phyloP scores from a whole-genome alignment of 2,329 filamentous ascomycete species.

The Verticillium nonalfalfae region DNA sequence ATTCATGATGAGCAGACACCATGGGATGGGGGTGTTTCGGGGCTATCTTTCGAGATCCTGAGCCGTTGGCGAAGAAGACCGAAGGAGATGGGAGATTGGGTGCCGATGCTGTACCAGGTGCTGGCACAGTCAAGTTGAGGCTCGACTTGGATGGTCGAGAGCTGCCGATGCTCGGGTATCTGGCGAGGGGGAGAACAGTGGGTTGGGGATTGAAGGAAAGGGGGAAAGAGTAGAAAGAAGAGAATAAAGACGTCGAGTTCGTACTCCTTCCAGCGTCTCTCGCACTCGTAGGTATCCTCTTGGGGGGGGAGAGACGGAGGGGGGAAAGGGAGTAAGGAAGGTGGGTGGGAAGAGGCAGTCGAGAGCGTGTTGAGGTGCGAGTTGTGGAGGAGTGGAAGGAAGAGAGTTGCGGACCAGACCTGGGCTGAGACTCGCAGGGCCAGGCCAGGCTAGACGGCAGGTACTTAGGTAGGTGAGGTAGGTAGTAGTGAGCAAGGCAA shows the following conservation, averaged over 20 bases:
- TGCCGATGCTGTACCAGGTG: background rate
- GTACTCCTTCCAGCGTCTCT: slow-evolving; percentile 7
- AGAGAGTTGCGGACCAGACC: background rate
- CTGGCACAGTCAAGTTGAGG: slow-evolving; percentile 4
- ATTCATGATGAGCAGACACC: slow-evolving; percentile 48
- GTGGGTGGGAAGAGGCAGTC: background rate
- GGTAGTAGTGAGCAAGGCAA: no score
- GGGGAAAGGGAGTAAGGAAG: slow-evolving; percentile 1
- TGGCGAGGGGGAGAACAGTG: slow-evolving; percentile 12
- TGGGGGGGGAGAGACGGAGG: slow-evolving; percentile 5
- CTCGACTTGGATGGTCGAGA: slow-evolving; percentile 17
- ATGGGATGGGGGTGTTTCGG: background rate
- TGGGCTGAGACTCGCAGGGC: background rate
- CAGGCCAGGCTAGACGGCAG: background rate
- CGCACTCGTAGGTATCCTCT: slow-evolving; percentile 9
- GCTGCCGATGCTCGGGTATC: slow-evolving; percentile 15
- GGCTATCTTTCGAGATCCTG: background rate
- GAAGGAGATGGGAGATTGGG: background rate
- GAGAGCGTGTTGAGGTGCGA: background rate
- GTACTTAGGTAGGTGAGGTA: no score
- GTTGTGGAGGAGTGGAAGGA: background rate
- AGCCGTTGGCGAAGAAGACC: background rate
- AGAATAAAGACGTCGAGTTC: slow-evolving; percentile 17
- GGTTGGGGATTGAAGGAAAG: slow-evolving; percentile 6
- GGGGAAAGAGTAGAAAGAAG: slow-evolving; percentile 17